Base-by-base conservation (phyloP, 805 yeast species). In the Naumovozyma castellii region DNA sequence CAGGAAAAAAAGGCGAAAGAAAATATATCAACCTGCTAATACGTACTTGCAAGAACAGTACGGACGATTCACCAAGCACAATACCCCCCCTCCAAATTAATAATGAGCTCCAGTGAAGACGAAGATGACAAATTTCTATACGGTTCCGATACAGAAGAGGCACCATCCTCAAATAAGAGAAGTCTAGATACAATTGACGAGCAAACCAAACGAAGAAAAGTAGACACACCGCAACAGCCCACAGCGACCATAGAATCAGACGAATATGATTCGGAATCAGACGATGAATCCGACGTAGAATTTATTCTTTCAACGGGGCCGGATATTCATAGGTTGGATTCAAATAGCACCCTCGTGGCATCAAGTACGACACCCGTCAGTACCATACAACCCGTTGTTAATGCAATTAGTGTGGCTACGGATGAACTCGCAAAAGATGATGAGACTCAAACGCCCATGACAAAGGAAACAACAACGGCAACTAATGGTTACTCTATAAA, bases 291-390 rank as follows among this genome's bases (percentile, higher is more conserved):
- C 27, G 92, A 84, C 52, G 75, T 88, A 28, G 96, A 88, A 60
- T 83, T 90, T 54, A 82, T 88, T 36, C 82, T 88, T 37, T 80
- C 80, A 33, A 57, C 60, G 18, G 68, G 67, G 16, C 48, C 56
- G 2, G 54, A 51, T 44, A 43, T 53, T 12, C 39, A 55, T 8
- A 44, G 54, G 36, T 42, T 54, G 40, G 66, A 54, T 32, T 51
- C 53, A 3, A 41, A 44, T 5, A 40, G 36, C 4, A 40, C 52
- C 3, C 46, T 54, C 10, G 47, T 53, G 3, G 44, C 54, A 10
- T 41, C 50, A 8, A 34, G 43, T 14, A 37, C 45, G 2, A 34
- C 36, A 13, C 36, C 44, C n/a, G n/a, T n/a, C n/a, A n/a, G n/a
- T n/a, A n/a, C n/a, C n/a, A n/a, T n/a, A n/a, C n/a, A n/a, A n/a